Evolutionary conservation across 805 yeast species (phyloP).

Genomic region (Sugiyamaella americana): DNA sequence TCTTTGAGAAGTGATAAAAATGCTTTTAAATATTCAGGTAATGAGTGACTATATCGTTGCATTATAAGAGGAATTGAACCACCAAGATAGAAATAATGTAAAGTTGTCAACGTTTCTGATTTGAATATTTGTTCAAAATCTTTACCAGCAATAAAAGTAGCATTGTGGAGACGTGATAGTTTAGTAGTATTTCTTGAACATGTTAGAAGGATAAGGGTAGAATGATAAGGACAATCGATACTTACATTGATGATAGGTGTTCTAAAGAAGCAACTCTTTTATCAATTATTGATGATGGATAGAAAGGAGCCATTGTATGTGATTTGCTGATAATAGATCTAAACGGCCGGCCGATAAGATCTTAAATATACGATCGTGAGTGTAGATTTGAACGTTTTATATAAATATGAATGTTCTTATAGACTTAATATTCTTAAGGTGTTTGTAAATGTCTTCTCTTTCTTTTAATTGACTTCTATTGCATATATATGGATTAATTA

Average conservation of each 20-base stretch:
- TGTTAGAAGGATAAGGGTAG: too few relatives aligned
- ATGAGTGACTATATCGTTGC: constrained; percentile 7
- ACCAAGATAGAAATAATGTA: constrained; percentile 21
- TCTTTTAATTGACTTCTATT: too few relatives aligned
- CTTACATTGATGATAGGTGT: constrained; percentile 15
- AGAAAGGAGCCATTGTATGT: background rate
- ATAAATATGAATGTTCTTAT: too few relatives aligned
- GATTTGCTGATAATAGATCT: too few relatives aligned
- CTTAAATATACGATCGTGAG: too few relatives aligned
- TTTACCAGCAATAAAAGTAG: background rate
- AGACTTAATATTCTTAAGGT: too few relatives aligned
- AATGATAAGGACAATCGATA: too few relatives aligned
- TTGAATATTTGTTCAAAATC: background rate
- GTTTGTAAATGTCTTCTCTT: too few relatives aligned
- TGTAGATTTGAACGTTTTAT: too few relatives aligned
- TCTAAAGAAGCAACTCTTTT: constrained; percentile 24
- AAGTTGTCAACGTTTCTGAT: constrained; percentile 1
- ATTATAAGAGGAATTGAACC: constrained; percentile 17
- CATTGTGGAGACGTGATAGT: background rate
- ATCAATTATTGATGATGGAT: constrained; percentile 13
- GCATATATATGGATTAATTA: too few relatives aligned
- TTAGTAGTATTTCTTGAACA: background rate
- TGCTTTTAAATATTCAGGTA: constrained; percentile 15
- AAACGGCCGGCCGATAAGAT: too few relatives aligned
- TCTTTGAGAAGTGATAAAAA: constrained; percentile 19